phyloP scores from a whole-genome alignment of 176 grass and related monocot species.

The Puya raimondii region DNA sequence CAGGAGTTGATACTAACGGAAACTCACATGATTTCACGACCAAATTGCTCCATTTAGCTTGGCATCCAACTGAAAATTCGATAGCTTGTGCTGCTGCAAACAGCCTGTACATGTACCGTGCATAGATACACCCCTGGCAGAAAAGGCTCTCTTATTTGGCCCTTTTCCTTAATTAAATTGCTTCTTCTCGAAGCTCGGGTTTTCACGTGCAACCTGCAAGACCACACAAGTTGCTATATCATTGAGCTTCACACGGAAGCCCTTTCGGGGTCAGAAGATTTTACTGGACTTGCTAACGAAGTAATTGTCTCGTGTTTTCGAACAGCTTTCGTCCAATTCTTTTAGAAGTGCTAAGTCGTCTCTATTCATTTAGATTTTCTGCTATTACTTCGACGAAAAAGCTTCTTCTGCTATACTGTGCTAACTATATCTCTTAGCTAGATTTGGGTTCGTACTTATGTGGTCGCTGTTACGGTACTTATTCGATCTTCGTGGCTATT shows the following conservation, averaged over 20 bases:
- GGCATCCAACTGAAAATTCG: constrained; percentile 90
- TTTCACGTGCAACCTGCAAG: background rate
- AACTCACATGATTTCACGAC: constrained; percentile 56
- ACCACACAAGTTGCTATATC: background rate
- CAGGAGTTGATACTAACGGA: constrained; percentile 45
- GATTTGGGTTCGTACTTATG: background rate
- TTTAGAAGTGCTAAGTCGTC: background rate
- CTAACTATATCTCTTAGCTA: constrained; percentile 9
- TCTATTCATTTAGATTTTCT: background rate
- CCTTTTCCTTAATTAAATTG: background rate
- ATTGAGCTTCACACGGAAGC: too few relatives aligned
- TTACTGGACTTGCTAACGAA: background rate
- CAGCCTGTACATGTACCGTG: constrained; percentile 90
- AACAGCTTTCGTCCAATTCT: background rate
- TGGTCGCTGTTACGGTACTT: background rate
- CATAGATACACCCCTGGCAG: constrained; percentile 24
- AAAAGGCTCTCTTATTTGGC: background rate
- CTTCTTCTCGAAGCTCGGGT: background rate
- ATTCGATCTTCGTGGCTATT: background rate
- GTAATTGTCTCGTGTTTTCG: background rate
- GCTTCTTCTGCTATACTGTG: background rate
- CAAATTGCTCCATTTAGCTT: constrained; percentile 83
- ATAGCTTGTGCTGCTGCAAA: constrained; percentile 74
- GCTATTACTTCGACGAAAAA: background rate
- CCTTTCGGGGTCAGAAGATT: background rate